phyloP scores from a whole-genome alignment of 257 asterid species.

The Nicotiana otophora region DNA sequence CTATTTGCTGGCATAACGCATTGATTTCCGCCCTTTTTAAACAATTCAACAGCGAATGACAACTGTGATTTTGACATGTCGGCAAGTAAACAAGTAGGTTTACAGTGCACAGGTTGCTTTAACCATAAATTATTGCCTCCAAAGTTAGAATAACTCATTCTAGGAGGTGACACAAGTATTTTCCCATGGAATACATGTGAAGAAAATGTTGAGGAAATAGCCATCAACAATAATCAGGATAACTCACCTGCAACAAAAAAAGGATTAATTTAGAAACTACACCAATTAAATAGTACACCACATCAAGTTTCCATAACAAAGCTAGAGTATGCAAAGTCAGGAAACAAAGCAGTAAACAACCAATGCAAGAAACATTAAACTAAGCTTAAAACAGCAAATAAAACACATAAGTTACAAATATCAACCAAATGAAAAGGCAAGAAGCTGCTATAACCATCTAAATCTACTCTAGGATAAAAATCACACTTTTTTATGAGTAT shows the following conservation, averaged over 20 bases:
- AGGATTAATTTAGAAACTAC: neutral
- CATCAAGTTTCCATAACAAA: neutral
- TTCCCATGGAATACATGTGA: neutral
- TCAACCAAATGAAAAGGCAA: neutral
- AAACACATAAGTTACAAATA: too few species aligned
- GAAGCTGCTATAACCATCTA: neutral
- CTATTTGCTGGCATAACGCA: constrained; percentile 15
- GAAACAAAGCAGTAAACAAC: neutral
- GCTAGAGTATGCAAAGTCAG: neutral
- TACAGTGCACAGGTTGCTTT: neutral
- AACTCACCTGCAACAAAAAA: neutral
- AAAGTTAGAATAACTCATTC: neutral
- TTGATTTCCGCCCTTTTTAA: constrained; percentile 6
- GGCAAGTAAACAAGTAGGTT: neutral
- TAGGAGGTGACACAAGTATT: neutral
- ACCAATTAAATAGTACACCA: neutral
- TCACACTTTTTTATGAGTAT: neutral
- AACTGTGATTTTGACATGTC: neutral
- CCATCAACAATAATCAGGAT: neutral
- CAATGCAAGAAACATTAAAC: neutral
- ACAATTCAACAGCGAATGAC: neutral
- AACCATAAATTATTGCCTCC: neutral
- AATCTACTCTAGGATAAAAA: neutral
- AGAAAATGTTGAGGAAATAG: constrained; percentile 1
- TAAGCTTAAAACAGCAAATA: neutral